These are phyloP conservation scores for Phalaenopsis aphrodite DNA, from an alignment of 106 monocot genomes.

Conservation along the genomic window DNA sequence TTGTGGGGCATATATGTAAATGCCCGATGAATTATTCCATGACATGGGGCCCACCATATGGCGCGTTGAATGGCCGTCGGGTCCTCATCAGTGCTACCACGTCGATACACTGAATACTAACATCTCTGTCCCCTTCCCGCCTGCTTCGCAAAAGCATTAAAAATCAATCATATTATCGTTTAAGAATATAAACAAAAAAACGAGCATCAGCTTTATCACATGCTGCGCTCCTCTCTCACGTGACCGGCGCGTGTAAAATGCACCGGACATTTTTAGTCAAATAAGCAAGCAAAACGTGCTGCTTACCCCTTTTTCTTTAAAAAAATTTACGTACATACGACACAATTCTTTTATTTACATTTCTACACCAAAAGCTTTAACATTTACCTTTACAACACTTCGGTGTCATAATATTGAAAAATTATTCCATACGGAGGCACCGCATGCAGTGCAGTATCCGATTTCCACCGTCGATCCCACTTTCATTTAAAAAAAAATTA, in stretches of 20 bases:
- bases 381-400: too few species aligned
- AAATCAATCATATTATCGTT: not conserved
- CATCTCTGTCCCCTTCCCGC: not conserved
- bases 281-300: not conserved
- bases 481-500: too few species aligned
- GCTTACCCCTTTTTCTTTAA: not conserved
- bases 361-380: too few species aligned
- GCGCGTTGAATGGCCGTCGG: not conserved
- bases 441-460: too few species aligned
- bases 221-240: not conserved
- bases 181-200: not conserved
- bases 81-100: not conserved
- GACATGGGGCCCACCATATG: not conserved
- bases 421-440: too few species aligned
- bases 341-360: too few species aligned
- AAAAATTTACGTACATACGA: too few species aligned
- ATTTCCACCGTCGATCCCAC: too few species aligned
- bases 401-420: too few species aligned
- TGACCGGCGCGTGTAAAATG: not conserved
- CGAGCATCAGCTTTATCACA: not conserved
- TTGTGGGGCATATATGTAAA: too few species aligned
- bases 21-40: too few species aligned
- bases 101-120: too few species aligned
- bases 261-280: not conserved
- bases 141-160: not conserved